Base-by-base conservation (phyloP, 164 flowering plant genomes). In the Berberis thunbergii region DNA sequence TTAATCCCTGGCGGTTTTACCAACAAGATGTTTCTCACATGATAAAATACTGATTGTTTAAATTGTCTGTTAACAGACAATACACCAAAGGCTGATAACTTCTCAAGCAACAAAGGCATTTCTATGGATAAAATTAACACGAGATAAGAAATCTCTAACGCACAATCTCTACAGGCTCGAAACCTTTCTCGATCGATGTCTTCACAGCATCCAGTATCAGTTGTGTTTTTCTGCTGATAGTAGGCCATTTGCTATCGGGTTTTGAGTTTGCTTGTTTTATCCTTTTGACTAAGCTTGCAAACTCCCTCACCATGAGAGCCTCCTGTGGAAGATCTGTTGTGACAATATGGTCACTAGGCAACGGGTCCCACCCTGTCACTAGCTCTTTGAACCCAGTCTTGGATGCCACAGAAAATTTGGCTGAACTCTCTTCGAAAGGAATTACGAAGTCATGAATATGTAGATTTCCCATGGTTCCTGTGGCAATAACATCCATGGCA, bases 271-370 rank as follows among this genome's bases (percentile, higher is more conserved):
- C 40, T 13, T 65, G 64, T 46, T 71, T 63, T 11, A 76, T 62
- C 3, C 6, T 48, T 48, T n/a, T 26, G 45, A 74, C 79, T 63
- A 79, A 61, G 44, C 62, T 65, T 3, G 79, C 60, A 57, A 79
- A 74, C 70, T 76, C 76, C 45, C n/a, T 71, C 50, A 79, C 73
- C 82, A 79, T 72, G 41, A 38, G 67, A 8, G 59, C 82, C 48
- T 79, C 82, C 64, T 79, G 82, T 4, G 82, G 79, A 57, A 79
- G 71, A 40, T 72, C 72, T 4, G 69, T 72, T 2, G 41, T 41
- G 7, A 76, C 70, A 4, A 46, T 48, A 54, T 73, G 70, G 44
- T 67, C 63, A 3, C 62, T 67, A 0, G 79, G 77, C 56, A 13
- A 7, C 6, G 75, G 61, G 2, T 2, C 8, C 78, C 77, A 69